Conservation (phyloP, 257 asterid genomes). For the Marsdenia floribunda region DNA sequence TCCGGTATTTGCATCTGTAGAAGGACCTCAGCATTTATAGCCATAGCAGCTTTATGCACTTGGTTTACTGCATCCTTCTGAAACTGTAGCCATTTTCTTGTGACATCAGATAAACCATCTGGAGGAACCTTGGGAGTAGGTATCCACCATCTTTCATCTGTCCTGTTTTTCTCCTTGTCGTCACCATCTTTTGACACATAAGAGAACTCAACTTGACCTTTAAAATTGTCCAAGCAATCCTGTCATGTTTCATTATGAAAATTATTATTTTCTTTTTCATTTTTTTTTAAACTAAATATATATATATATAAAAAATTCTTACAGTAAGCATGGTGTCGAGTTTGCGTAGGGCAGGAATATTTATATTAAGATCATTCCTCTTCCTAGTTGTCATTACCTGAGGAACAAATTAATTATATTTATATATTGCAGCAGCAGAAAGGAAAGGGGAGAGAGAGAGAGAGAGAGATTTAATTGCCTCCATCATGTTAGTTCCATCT, state of each 20-base stretch:
- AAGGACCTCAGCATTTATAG: constrained; percentile 69
- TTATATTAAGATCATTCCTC: constrained; percentile 71
- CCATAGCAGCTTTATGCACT: constrained; percentile 91
- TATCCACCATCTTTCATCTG: constrained; percentile 89
- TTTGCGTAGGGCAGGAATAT: constrained; percentile 76
- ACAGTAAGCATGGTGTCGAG: constrained; percentile 83
- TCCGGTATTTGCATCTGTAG: constrained; percentile 79
- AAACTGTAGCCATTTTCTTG: constrained; percentile 64
- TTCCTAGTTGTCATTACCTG: constrained; percentile 79
- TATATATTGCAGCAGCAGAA: no score
- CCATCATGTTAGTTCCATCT: constrained; percentile 78
- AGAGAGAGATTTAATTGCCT: constrained; percentile 14
- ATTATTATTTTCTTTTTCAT: no score
- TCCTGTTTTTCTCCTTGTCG: constrained; percentile 29
- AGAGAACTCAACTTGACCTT: constrained; percentile 63
- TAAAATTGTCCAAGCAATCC: constrained; percentile 90
- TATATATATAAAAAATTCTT: constrained; percentile 21
- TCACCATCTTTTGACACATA: constrained; percentile 40
- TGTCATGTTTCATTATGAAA: constrained; percentile 18
- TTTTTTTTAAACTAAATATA: background rate
- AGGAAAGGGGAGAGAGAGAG: background rate
- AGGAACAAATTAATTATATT: background rate
- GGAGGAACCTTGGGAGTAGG: constrained; percentile 79
- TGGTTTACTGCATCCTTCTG: constrained; percentile 86
- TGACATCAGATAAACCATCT: constrained; percentile 57